Percentiles rank a stretch among this genome's conserved stretches.
These are phyloP conservation scores for Marasmius sp. DNA, from an alignment of 1,284 basidiomycete species.

Conservation along the genomic window DNA sequence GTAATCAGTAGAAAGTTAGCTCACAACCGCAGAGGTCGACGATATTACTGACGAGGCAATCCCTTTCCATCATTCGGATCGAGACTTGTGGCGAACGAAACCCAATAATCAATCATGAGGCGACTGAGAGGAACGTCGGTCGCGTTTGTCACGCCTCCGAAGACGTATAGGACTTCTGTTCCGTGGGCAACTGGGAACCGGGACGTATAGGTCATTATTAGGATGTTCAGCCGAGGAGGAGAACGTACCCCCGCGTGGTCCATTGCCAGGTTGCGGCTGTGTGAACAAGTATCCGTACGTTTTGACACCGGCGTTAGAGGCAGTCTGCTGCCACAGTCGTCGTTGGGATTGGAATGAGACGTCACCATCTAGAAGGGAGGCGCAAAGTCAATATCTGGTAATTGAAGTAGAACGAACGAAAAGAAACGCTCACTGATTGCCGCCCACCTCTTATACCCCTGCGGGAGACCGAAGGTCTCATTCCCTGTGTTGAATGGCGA, in stretches of 20 bases:
- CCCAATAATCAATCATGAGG: constrained; percentile 51
- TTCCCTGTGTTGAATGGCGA: constrained; percentile 53
- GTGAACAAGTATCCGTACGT: constrained; percentile 51
- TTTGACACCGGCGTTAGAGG: constrained; percentile 36
- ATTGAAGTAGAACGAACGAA: constrained; percentile 24
- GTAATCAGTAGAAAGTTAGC: background rate
- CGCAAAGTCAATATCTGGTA: background rate
- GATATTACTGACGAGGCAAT: constrained; percentile 26
- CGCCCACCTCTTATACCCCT: constrained; percentile 43
- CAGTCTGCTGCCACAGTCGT: constrained; percentile 40
- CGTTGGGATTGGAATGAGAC: constrained; percentile 40
- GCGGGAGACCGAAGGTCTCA: constrained; percentile 45
- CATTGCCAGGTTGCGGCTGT: constrained; percentile 32
- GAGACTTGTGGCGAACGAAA: constrained; percentile 48
- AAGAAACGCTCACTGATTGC: constrained; percentile 33
- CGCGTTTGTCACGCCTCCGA: constrained; percentile 11
- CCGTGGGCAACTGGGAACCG: background rate
- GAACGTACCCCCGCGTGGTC: too few relatives aligned
- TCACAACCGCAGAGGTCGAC: background rate
- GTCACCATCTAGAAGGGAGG: constrained; percentile 37
- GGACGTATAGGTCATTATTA: background rate
- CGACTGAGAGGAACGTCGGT: constrained; percentile 30
- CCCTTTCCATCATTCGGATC: constrained; percentile 50
- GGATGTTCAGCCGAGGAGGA: background rate
- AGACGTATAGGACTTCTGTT: background rate